Percentiles rank a stretch among this genome's conserved stretches.
Evolutionary conservation across 805 yeast genomes (phyloP).

Genomic region (Wickerhamomyces pijperi): DNA sequence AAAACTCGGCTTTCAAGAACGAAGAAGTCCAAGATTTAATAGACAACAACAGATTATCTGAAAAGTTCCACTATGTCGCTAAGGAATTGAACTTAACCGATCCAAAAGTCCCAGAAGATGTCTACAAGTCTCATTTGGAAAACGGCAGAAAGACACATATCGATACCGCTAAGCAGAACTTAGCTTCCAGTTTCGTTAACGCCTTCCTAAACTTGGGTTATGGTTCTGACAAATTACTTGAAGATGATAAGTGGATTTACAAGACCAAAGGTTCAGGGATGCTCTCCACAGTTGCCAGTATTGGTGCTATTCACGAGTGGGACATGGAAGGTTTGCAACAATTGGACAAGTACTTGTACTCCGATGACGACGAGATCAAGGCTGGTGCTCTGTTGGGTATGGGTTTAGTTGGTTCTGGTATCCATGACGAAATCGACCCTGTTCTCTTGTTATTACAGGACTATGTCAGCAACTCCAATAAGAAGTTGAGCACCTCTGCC

Average conservation of each 20-base stretch:
- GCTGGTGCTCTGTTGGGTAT: slow-evolving; percentile 96
- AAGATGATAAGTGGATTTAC: slow-evolving; percentile 81
- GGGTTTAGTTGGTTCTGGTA: slow-evolving; percentile 85
- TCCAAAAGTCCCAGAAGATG: slow-evolving; percentile 91
- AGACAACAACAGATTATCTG: slow-evolving; percentile 68
- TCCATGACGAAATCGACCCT: slow-evolving; percentile 92
- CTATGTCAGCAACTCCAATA: slow-evolving; percentile 55
- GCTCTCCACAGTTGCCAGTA: slow-evolving; percentile 83
- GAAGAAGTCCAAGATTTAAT: slow-evolving; percentile 76
- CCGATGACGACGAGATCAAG: slow-evolving; percentile 75
- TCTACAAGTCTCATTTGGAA: slow-evolving; percentile 85
- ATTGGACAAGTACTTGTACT: slow-evolving; percentile 79
- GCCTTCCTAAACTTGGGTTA: slow-evolving; percentile 87
- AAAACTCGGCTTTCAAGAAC: slow-evolving; percentile 68
- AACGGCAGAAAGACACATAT: slow-evolving; percentile 50
- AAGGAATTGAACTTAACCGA: slow-evolving; percentile 82
- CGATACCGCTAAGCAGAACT: slow-evolving; percentile 90
- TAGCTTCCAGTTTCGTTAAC: slow-evolving; percentile 91
- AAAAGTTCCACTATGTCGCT: slow-evolving; percentile 68
- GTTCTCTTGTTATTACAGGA: slow-evolving; percentile 81
- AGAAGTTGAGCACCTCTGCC: slow-evolving; percentile 64
- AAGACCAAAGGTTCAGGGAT: slow-evolving; percentile 87
- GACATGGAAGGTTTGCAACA: slow-evolving; percentile 84
- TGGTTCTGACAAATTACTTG: slow-evolving; percentile 72
- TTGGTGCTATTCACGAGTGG: slow-evolving; percentile 90